phyloP scores from a whole-genome alignment of 495 filamentous ascomycete species.

The Hyaloscypha variabilis region DNA sequence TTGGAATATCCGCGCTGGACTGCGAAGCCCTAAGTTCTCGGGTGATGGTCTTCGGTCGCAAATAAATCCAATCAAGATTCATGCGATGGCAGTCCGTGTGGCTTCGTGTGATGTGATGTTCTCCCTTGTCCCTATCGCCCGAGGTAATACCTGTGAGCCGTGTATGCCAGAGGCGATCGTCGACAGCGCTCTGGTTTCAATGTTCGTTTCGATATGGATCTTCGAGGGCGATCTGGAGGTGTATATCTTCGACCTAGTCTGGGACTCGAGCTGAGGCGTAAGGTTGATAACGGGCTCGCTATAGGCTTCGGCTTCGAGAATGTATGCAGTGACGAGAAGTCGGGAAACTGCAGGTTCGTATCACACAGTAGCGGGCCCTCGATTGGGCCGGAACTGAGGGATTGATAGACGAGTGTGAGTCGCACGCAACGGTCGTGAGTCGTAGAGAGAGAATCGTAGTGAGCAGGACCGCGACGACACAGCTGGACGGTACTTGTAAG shows the following conservation, averaged over 20 bases:
- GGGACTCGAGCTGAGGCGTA: neutral
- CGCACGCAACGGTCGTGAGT: neutral
- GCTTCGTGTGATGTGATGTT: constrained; percentile 1
- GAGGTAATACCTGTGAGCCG: constrained; percentile 21
- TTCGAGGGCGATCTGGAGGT: neutral
- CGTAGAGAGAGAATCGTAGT: neutral
- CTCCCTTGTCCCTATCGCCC: neutral
- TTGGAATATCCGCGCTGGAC: constrained; percentile 5
- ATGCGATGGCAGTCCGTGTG: constrained; percentile 13
- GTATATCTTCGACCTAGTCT: constrained; percentile 21
- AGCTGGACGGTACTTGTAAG: neutral
- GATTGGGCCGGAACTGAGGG: neutral
- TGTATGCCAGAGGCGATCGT: neutral
- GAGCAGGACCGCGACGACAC: neutral
- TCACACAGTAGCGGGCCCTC: constrained; percentile 10
- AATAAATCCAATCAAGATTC: neutral
- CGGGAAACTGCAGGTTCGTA: constrained; percentile 19
- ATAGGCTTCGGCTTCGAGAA: constrained; percentile 18
- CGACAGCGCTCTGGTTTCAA: constrained; percentile 14
- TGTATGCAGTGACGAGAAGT: constrained; percentile 13
- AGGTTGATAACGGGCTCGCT: constrained; percentile 7
- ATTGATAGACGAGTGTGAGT: constrained; percentile 1
- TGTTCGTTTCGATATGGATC: constrained; percentile 1
- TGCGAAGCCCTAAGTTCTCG: neutral
- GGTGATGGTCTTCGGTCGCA: neutral